These are phyloP conservation scores for Phytophthora palmivora DNA, from an alignment of 352 stramenopile species.

Conservation along the genomic window DNA sequence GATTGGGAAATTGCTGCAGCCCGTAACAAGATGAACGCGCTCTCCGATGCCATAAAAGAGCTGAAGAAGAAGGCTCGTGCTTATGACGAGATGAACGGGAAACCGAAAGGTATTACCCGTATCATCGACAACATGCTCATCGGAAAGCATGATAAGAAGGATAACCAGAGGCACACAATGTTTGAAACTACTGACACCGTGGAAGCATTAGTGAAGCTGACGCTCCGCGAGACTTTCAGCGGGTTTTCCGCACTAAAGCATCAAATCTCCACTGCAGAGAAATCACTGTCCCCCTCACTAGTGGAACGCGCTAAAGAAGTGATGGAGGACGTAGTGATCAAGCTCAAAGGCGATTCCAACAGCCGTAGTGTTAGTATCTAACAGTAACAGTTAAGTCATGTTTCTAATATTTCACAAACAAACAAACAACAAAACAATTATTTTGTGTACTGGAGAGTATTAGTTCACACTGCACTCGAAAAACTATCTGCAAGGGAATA, in stretches of 20 bases:
- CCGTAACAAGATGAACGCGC: conserved; percentile 18
- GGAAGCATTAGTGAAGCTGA: conserved; percentile 29
- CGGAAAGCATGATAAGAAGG: conserved; percentile 14
- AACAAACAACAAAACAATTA: too few relatives aligned
- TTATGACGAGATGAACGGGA: conserved; percentile 36
- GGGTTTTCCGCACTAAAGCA: conserved; percentile 28
- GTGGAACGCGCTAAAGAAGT: conserved; percentile 28
- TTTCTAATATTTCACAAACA: too few relatives aligned
- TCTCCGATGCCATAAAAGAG: conserved; percentile 16
- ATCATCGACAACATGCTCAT: conserved; percentile 32
- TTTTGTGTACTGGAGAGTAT: too few relatives aligned
- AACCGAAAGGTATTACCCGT: conserved; percentile 24
- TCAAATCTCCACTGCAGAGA: conserved; percentile 28
- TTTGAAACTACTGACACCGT: conserved; percentile 25
- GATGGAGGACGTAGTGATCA: conserved; percentile 26
- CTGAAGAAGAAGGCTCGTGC: conserved; percentile 25
- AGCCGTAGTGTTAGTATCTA: conserved; percentile 18
- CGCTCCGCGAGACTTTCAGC: conserved; percentile 23
- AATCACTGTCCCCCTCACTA: conserved; percentile 21
- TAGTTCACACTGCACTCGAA: too few relatives aligned
- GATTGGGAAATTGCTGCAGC: conserved; percentile 28
- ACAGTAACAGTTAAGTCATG: too few relatives aligned
- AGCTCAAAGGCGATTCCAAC: conserved; percentile 17
- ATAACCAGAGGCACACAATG: conserved; percentile 5
- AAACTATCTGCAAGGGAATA: too few relatives aligned